Base-by-base conservation (phyloP, 805 yeast species). In the Candida rishiriensis region DNA sequence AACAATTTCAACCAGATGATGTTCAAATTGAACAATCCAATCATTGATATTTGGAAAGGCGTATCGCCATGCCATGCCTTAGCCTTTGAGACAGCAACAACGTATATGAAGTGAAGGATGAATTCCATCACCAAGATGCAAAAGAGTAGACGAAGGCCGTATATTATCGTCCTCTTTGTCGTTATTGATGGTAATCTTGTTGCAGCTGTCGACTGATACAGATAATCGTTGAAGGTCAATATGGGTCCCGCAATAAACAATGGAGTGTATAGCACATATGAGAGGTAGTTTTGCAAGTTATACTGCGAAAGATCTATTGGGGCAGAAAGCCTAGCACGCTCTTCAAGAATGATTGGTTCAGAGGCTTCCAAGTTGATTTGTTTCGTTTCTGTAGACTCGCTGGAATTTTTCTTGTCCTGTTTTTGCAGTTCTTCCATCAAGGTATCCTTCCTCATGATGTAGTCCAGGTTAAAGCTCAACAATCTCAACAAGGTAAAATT, bases 231-330 rank as follows among this genome's bases (percentile, higher is more conserved):
- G 70, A 86, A 93, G 0, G 98, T 86, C 35, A 93, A 60, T 14
- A 93, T 81, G 18, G 99, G 99, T 1, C 99, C 99, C 2, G 96
- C 97, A 54, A 93, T 82, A 64, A 86, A 87, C 39, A 93, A 68
- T 3, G 99, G 99, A 0, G 96, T 78, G 57, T 93, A 93, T 5
- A 84, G 67, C 30, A 87, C 61, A 59, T 89, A 93, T 0, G 95
- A 82, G 35, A 88, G 48, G 60, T 85, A 88, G 59, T 87, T 85
- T 36, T 63, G 41, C n/a, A 80, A 53, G 29, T 70, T 71, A 64
- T 89, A 93, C 36, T 81, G 87, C 2, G 65, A 54, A 0, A 79
- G 42, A 1, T 79, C 81, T 38, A 84, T 71, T 5, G 85, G 85
- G 2, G 83, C 83, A 30, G 72, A 73, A 38, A 85, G 67, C 52